These are phyloP conservation scores for Croton laevigatus DNA, from an alignment of 441 rosid genomes.

Conservation along the genomic window DNA sequence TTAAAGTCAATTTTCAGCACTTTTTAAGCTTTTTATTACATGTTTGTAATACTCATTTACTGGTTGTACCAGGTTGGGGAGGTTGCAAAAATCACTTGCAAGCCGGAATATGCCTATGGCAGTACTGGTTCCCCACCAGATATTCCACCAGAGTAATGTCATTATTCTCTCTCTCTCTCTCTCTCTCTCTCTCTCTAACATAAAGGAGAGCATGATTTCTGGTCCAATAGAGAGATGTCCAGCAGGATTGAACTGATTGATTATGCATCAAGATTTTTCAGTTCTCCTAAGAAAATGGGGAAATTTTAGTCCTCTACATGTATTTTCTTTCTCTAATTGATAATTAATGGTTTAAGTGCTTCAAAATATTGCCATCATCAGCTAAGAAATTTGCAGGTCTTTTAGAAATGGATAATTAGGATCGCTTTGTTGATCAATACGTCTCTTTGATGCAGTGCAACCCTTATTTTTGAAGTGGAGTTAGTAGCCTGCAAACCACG, in stretches of 20 bases:
- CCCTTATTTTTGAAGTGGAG: conserved; percentile 88
- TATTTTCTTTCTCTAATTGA: neutral
- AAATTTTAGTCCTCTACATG: neutral
- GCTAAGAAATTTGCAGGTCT: too few species aligned
- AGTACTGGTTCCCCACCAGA: conserved; percentile 87
- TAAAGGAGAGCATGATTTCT: neutral
- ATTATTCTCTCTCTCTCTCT: neutral
- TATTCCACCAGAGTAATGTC: conserved; percentile 71
- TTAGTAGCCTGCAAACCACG: conserved; percentile 76
- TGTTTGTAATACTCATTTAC: neutral
- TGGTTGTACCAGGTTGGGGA: conserved; percentile 70
- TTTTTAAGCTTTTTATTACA: neutral
- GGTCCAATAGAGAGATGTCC: neutral
- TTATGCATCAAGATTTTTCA: neutral
- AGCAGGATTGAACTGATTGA: neutral
- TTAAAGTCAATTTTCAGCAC: neutral
- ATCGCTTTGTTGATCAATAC: conserved; percentile 2
- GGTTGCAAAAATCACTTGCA: conserved; percentile 85
- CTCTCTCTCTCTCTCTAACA: neutral
- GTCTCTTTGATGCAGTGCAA: conserved; percentile 54
- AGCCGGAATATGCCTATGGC: conserved; percentile 92
- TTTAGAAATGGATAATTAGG: neutral
- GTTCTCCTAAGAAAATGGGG: neutral
- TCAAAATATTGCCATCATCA: neutral
- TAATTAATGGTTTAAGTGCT: neutral